Evolutionary conservation across 768 basidiomycete species (phyloP), one percentile per base, ranked within the genome.

Genomic region (Candolleomyces efflorescens): DNA sequence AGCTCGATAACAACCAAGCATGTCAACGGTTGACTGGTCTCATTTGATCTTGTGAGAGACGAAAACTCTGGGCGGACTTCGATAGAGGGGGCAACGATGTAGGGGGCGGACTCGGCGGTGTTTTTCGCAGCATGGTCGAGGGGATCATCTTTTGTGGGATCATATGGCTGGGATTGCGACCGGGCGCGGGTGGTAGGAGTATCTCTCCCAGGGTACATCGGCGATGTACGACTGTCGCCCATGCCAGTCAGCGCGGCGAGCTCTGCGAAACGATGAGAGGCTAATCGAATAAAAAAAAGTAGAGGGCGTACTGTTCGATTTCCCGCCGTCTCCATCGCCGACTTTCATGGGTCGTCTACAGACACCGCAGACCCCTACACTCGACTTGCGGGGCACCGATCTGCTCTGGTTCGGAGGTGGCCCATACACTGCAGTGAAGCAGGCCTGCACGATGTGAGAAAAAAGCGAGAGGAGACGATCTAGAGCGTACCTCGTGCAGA

Each of bases 311-410:
- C 96, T 98, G 78, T 95, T 96, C 36, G 83, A 87, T 75, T 90
- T 92, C 59, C 86, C 85, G 10, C 84, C 82, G 65, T 92, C 91
- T 23, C 90, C 89, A 58, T 96, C 94, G 22, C 88, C 89, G 15
- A 99, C 82, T 67, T 94, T 94, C 97, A 99, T 98, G 17, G 94
- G 94, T 32, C 94, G 82, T 64, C 97, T 81, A 69, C 97, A 99
- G 2, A 98, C 94, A 39, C 97, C 97, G 64, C 97, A 99, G 17
- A 99, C 92, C 18, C 97, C 97, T 22, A 97, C 76, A 67, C 92
- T 89, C 47, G 90, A 77, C 73, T 90, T 85, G 70, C 84, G 77
- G 24, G 89, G 79, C 6, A 83, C 69, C 53, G 84, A 69, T 51
- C 79, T 73, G 64, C 75, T 82, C 64, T 82, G 80, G 58, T 70